Base-by-base conservation (phyloP, 164 flowering plant species). In the Annona squamosa region DNA sequence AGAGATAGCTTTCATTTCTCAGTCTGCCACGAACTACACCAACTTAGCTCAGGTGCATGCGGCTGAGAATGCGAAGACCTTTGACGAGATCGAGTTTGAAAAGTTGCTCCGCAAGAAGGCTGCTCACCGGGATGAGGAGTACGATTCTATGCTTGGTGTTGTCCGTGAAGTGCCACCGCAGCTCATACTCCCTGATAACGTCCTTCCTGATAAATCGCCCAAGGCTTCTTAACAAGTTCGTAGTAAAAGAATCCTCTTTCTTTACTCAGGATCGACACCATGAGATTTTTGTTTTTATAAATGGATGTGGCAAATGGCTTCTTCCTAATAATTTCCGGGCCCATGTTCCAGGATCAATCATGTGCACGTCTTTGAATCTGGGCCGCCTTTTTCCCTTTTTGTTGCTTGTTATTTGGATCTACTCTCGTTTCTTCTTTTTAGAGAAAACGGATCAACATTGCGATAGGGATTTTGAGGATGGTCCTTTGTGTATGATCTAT, bases 11-110 rank as follows among this genome's bases (percentile, higher is more conserved):
- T 94, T 90, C 76, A 92, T 92, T 71, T 74, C 94, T 72, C 85
- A 94, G 68, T 94, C 99, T 56, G 99, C 99, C 56, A 77, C 86
- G 63, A 94, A 89, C 77, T 94, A 94, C 72, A 18, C 84, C 77
- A 91, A 91, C 83, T 84, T 94, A 77, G 97, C 97, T 6, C 91
- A 86, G 79, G 94, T 85, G 52, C 99, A 94, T 82, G 94, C 97
- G 56, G 89, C 95, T 72, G 99, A 94, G 79, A 94, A 92, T 77
- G 87, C 90, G 6, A 90, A 94, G 84, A 19, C 85, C 59, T 90
- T 94, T 70, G 97, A 94, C 18, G 94, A 89, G 85, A 91, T 90
- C 61, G 99, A 92, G 79, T 84, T 92, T 74, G 97, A 90, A 82
- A 94, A 94, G 87, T 86, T 84, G 44, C 86, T 92, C 45, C 87